These are phyloP conservation scores for Venturia asperata DNA, from an alignment of 2,329 filamentous ascomycete genomes.

Conservation along the genomic window DNA sequence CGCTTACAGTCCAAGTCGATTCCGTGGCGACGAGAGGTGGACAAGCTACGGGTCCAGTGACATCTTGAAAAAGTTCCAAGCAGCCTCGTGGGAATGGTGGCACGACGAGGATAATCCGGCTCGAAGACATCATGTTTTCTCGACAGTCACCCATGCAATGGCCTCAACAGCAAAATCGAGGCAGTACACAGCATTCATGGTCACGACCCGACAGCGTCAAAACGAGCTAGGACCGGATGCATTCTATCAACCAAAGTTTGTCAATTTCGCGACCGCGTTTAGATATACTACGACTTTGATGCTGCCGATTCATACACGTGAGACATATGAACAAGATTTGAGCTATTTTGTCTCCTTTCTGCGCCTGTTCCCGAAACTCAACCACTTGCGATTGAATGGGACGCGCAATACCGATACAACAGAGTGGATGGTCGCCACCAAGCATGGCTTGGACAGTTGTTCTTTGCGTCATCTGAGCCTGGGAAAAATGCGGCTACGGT, in stretches of 20 bases:
- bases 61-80: neutral
- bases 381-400: neutral
- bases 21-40: neutral
- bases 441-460: neutral
- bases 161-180: neutral
- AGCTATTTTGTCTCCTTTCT: neutral
- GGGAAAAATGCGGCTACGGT: neutral
- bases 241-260: conserved; percentile 1
- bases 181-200: conserved; percentile 1
- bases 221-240: neutral
- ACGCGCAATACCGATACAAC: neutral
- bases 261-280: neutral
- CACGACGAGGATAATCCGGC: neutral
- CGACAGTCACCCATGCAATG: neutral
- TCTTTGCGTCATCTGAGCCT: neutral
- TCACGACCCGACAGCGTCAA: neutral
- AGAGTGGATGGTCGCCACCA: neutral
- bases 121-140: neutral
- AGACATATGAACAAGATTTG: neutral
- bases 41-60: conserved; percentile 9
- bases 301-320: neutral
- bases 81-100: conserved; percentile 3
- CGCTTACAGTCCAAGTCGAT: neutral
- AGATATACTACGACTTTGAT: neutral
- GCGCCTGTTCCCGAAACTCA: neutral